Conservation (phyloP, 2,329 filamentous ascomycete species). For the Aureobasidium pullulans region DNA sequence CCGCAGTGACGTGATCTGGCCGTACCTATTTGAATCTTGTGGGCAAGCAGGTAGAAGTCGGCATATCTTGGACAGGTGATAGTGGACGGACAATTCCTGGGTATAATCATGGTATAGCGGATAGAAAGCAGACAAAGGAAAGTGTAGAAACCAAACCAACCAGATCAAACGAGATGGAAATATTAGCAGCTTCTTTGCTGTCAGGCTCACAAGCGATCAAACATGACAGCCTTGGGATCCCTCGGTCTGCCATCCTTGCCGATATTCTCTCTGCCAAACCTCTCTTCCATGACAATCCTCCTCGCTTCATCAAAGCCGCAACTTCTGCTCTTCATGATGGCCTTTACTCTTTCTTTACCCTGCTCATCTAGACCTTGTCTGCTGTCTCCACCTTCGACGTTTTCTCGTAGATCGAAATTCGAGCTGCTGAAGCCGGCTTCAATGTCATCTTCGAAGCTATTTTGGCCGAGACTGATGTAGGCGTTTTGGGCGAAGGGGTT, state of each 20-base stretch:
- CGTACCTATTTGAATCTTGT: no score
- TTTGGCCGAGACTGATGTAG: conserved; percentile 69
- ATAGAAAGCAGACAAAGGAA: neutral
- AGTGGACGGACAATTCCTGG: neutral
- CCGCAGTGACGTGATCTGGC: no score
- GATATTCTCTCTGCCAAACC: conserved; percentile 82
- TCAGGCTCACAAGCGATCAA: conserved; percentile 34
- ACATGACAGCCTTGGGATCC: conserved; percentile 94
- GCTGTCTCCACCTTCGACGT: conserved; percentile 70
- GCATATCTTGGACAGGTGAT: no score
- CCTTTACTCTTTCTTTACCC: conserved; percentile 73
- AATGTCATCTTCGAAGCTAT: conserved; percentile 69
- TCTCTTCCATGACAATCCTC: conserved; percentile 74
- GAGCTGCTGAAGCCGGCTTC: conserved; percentile 72
- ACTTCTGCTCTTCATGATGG: conserved; percentile 80
- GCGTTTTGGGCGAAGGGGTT: conserved; percentile 45
- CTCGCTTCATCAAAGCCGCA: conserved; percentile 89
- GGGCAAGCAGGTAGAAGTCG: no score
- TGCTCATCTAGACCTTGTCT: conserved; percentile 73
- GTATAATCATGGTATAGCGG: neutral
- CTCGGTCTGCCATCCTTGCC: conserved; percentile 77
- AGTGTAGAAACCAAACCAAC: neutral
- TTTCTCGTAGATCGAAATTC: conserved; percentile 75
- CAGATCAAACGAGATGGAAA: neutral
- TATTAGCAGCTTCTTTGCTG: neutral